Base-by-base conservation (phyloP, 176 grass and related monocot genomes). In the Oryza meridionalis region DNA sequence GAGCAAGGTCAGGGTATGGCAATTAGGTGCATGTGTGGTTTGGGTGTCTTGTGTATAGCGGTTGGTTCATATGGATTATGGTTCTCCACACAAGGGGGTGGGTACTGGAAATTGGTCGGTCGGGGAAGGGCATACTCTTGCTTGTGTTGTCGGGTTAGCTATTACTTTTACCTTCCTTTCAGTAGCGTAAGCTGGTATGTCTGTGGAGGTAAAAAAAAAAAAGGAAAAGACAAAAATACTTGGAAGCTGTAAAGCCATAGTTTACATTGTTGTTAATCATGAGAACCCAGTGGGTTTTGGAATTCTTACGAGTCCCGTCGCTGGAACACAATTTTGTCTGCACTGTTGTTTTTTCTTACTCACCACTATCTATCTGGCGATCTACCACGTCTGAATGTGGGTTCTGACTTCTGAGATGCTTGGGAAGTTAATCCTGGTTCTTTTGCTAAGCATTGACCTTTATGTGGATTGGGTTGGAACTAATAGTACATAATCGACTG, bases 131-230 rank as follows among this genome's bases (percentile, higher is more conserved):
- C 53, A 42, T 42, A 10, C 69, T 22, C 9, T 55, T 8, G 15
- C 32, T 31, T 73, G 55, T 55, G 11, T 75, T 58, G 69, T 74
- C 51, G 26, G 53, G 19, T 71, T 70, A 29, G 26, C 15, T 11
- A n/a, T 61, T 69, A 22, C 35, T 38, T 84, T 84, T 47, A 43
- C 37, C 66, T 51, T 70, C 24, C 43, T 12, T 1, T 32, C 16
- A 55, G 33, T 70, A 13, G 49, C 25, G 3, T 63, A 17, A 63
- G 38, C 33, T 14, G 21, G 4, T 47, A 24, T 16, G 9, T 37
- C 63, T 70, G 59, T 69, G 59, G 75, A 40, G 62, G 72, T 72
- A 32, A 78, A 31, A 70, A 70, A 77, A 77, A 70, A 77, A 44
- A 24, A 43, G 9, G 42, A 43, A 44, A 42, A 32, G 15, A 19